A percentile compares a stretch with the other conserved stretches of the same genome.
phyloP scores from a whole-genome alignment of 2,329 filamentous ascomycete genomes.

The Botryotinia globosa region DNA sequence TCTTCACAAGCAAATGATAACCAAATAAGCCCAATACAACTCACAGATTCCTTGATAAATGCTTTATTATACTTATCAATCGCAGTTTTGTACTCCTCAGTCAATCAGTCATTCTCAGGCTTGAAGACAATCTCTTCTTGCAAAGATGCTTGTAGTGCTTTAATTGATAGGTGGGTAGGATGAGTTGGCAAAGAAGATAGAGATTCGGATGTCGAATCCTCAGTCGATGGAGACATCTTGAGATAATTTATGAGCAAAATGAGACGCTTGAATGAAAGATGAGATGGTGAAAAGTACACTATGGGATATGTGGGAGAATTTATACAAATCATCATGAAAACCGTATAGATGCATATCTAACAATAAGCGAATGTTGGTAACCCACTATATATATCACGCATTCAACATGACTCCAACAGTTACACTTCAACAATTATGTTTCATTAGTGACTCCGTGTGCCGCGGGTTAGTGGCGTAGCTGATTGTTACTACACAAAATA shows the following conservation, averaged over 20 bases:
- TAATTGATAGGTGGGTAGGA: not conserved
- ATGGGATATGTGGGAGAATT: not conserved
- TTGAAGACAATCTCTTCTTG: not conserved
- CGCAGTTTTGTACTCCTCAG: accelerated
- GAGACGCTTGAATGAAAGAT: not conserved
- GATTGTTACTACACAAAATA: not conserved
- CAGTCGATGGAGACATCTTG: not conserved
- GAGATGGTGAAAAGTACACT: not conserved
- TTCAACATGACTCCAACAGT: not conserved
- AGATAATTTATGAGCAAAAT: not conserved
- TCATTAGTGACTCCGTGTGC: not conserved
- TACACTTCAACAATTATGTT: not conserved
- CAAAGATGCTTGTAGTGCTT: not conserved
- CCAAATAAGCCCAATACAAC: not conserved
- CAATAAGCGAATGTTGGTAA: not conserved
- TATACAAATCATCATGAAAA: not conserved
- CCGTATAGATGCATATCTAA: not conserved
- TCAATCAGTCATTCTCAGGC: not conserved
- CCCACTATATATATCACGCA: not conserved
- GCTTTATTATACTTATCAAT: not conserved
- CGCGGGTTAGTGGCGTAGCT: not conserved
- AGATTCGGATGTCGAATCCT: not conserved
- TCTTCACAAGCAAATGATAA: not conserved
- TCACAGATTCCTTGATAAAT: not conserved
- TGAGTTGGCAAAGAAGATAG: not conserved